Evolutionary conservation across 2,329 filamentous ascomycete species (phyloP), one percentile per base, ranked within the genome.

Genomic region (Aaosphaeria arxii): DNA sequence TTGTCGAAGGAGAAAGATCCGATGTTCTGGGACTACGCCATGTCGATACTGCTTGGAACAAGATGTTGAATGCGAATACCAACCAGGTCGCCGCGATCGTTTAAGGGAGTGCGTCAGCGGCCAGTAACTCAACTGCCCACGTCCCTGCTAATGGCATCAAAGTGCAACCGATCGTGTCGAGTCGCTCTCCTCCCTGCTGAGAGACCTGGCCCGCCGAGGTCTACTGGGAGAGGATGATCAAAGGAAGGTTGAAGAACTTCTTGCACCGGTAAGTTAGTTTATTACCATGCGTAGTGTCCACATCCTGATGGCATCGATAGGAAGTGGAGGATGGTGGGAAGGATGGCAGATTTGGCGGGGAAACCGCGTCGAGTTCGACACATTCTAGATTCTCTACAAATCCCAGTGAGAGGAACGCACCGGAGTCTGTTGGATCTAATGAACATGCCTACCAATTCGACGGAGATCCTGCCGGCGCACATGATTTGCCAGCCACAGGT

Each of bases 401-500:
- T 41, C 7, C 39, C 7, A 17, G 17, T 11, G 41, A 43, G 30
- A 24, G 3, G 7, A 6, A 43, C 3, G 29, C 24, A 17, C 24
- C 47, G 63, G 4, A 65, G 67, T 39, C 49, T 56, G 9, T 44
- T 64, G 5, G 57, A 58, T 38, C 61, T 4, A 57, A 57, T 17
- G 56, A 56, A 38, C 59, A 60, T 7, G 36, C 57, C 5, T 60
- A 63, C 29, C 28, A 54, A 3, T 40, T 58, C 6, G 56, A 62
- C 5, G 67, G 70, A 43, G 61, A 71, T 40, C 35, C 68, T 28
- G 50, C 63, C 44, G 61, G 62, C 5, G 58, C 17, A 30, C 58
- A 46, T 13, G 58, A 63, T 29, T 56, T 63, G 1, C 57, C 62
- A 45, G 63, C 62, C 30, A 67, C 64, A 3, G 67, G 67, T 2